phyloP scores from a whole-genome alignment of 352 stramenopile genomes.

The Plasmopara halstedii region DNA sequence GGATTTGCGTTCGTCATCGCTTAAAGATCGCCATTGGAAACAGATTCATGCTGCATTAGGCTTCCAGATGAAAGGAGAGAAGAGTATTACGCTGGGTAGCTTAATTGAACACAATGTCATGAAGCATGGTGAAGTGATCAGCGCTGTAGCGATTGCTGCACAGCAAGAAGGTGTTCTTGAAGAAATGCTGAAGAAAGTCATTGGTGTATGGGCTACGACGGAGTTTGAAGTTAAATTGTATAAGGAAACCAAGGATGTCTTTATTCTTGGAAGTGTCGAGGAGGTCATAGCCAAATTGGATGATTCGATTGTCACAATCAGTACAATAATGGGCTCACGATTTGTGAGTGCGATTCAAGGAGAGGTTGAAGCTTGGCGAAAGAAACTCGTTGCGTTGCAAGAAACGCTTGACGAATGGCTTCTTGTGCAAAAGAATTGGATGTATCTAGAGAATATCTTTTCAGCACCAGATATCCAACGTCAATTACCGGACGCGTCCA shows the following conservation, averaged over 20 bases:
- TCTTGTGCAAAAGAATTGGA: constrained; percentile 85
- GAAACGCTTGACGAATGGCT: constrained; percentile 87
- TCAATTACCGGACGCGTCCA: constrained; percentile 84
- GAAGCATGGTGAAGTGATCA: constrained; percentile 83
- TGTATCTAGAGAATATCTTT: constrained; percentile 86
- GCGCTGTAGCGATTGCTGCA: constrained; percentile 70
- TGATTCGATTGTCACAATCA: constrained; percentile 91
- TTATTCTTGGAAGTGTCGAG: constrained; percentile 88
- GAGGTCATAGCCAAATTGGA: constrained; percentile 88
- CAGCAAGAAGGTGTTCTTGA: constrained; percentile 89
- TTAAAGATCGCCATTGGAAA: constrained; percentile 73
- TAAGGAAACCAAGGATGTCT: constrained; percentile 92
- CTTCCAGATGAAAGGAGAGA: constrained; percentile 83
- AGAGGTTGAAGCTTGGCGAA: constrained; percentile 84
- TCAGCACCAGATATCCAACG: constrained; percentile 87
- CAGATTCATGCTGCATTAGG: constrained; percentile 75
- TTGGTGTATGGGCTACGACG: constrained; percentile 75
- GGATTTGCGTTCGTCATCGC: constrained; percentile 51
- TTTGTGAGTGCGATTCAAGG: constrained; percentile 88
- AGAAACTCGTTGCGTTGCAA: constrained; percentile 74
- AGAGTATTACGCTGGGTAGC: constrained; percentile 71
- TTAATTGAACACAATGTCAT: constrained; percentile 87
- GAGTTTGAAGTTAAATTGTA: constrained; percentile 91
- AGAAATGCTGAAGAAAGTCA: constrained; percentile 92
- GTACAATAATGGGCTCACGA: constrained; percentile 87